Conservation (phyloP, 169 alveolate genomes). For the Perkinsus marinus region DNA sequence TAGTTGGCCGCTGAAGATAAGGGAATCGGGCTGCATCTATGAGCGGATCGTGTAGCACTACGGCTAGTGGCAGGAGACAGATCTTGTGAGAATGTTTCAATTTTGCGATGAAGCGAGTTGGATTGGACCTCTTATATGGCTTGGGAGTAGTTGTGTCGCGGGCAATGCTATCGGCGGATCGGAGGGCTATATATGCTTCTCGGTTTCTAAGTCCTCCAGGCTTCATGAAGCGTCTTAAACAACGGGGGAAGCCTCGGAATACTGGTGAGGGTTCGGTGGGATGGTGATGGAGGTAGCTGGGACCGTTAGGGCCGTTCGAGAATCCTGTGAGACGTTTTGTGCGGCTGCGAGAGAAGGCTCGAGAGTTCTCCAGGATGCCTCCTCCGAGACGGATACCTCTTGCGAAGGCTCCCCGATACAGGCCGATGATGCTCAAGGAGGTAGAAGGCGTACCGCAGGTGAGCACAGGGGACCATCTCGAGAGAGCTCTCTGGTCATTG, state of each 20-base stretch:
- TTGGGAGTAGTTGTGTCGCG: no score
- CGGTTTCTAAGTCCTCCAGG: slow-evolving; percentile 35
- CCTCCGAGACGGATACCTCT: slow-evolving; percentile 28
- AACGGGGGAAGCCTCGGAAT: slow-evolving; percentile 52
- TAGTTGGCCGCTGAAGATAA: neutral
- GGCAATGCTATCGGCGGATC: neutral
- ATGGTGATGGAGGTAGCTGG: neutral
- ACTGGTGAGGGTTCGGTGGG: slow-evolving; percentile 22
- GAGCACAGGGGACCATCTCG: neutral
- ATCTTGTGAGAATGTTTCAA: neutral
- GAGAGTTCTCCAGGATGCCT: slow-evolving; percentile 42
- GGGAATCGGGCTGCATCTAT: neutral
- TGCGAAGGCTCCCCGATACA: neutral
- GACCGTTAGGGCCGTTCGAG: slow-evolving; percentile 38
- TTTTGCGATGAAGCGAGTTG: neutral
- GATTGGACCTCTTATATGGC: no score
- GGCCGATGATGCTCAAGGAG: neutral
- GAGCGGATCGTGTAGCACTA: neutral
- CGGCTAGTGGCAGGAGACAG: no score
- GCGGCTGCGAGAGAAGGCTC: slow-evolving; percentile 50
- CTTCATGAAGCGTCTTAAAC: slow-evolving; percentile 47
- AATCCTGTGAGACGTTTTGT: slow-evolving; percentile 51
- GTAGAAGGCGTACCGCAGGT: slow-evolving; percentile 2
- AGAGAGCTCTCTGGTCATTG: no score
- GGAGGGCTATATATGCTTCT: slow-evolving; percentile 27